Evolutionary conservation across 2,329 filamentous ascomycete species (phyloP), one percentile per base, ranked within the genome.

Genomic region (Bipolaris zeicola): DNA sequence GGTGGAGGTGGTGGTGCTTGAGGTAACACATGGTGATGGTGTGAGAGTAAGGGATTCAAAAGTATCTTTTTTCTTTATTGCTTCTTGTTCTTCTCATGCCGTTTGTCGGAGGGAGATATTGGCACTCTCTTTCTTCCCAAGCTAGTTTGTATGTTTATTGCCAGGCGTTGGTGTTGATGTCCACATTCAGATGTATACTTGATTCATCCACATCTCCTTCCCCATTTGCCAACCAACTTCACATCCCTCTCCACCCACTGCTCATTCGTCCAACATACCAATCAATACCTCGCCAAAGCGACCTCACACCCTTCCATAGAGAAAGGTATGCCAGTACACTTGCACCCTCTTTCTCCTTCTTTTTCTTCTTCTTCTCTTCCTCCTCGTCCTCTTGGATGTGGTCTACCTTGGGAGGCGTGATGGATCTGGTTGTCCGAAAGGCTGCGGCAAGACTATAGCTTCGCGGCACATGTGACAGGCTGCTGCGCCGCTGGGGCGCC

Each of bases 251-350:
- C 42, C 42, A 31, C 10, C 42, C 42, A 6, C 7, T 33, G 20
- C n/a, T 10, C 42, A 44, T 18, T 4, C 42, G 20, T 28, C 18
- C 28, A 24, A 55, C 6, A 28, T 45, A 58, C 51, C 55, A 50
- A 11, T 46, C 46, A 31, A 54, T 28, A 18, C 38, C 50, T 20
- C 28, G 16, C 50, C 50, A 57, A 18, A 50, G 8, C 16, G 50
- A 44, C 26, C 44, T 54, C 1, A 42, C 46, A n/a, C 34, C 50
- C 5, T 34, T 6, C 36, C 39, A 58, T 7, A 50, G 4, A 20
- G 55, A 28, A 13, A 58, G 46, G 14, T 55, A 55, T 28, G 53
- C 41, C 24, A 55, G 28, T 0, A 37, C 38, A 43, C 14, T 48
- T 22, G 45, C 8, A 22, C 20, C 8, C 8, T 14, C 14, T 26